phyloP scores from a whole-genome alignment of 768 basidiomycete genomes.

The Suillus brevipes region DNA sequence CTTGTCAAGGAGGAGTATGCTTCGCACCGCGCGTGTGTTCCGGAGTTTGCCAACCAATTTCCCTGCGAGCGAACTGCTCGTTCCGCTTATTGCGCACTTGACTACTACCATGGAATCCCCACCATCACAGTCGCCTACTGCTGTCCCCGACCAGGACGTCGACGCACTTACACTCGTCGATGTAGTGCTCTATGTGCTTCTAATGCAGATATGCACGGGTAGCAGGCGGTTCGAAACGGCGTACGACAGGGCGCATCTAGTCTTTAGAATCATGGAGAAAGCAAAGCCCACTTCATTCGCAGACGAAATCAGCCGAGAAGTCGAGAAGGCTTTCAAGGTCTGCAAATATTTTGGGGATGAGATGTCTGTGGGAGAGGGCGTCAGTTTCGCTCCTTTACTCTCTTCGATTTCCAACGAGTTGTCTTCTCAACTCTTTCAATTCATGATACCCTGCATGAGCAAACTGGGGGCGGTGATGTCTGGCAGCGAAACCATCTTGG shows the following conservation, averaged over 20 bases:
- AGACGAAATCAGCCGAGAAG: not conserved
- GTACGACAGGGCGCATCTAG: not conserved
- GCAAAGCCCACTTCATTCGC: not conserved
- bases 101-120: not conserved
- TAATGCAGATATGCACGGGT: slow-evolving; percentile 11
- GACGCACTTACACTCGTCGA: slow-evolving; percentile 7
- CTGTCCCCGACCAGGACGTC: not conserved
- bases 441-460: slow-evolving; percentile 27
- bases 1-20: slow-evolving; percentile 10
- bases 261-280: not conserved
- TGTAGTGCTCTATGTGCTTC: slow-evolving; percentile 11
- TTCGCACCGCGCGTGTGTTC: slow-evolving; percentile 8
- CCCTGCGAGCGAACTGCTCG: not conserved
- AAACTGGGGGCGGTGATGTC: not conserved
- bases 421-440: slow-evolving; percentile 18
- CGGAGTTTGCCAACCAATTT: not conserved
- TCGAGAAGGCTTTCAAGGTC: not conserved
- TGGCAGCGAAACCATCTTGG: not conserved
- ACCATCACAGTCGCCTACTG: not conserved
- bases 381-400: not conserved
- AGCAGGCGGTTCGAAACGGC: not conserved
- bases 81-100: not conserved
- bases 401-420: not conserved
- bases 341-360: not conserved
- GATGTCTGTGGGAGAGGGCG: not conserved